A percentile compares a stretch with the other conserved stretches of the same genome.
These are phyloP conservation scores for Mrakia blollopis DNA, from an alignment of 768 basidiomycete genomes.

Conservation along the genomic window DNA sequence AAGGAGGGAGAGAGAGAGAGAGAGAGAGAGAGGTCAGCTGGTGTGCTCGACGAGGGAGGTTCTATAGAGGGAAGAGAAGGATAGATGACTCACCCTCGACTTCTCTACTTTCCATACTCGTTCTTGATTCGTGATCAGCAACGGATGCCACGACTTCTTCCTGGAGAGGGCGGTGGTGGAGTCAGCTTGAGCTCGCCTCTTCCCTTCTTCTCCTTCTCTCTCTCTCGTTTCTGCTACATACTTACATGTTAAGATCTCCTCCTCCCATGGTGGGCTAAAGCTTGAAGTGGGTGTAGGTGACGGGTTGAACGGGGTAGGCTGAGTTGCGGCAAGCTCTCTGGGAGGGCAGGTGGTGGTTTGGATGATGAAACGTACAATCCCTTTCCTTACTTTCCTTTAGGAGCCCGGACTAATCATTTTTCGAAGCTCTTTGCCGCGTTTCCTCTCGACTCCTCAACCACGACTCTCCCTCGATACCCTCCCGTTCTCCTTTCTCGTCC, in stretches of 20 bases:
- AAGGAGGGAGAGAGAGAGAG: background rate
- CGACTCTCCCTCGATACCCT: constrained; percentile 12
- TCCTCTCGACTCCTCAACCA: background rate
- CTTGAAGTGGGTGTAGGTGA: constrained; percentile 5
- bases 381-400: background rate
- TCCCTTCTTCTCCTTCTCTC: background rate
- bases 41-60: background rate
- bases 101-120: constrained; percentile 98
- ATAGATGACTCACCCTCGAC: constrained; percentile 64
- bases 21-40: constrained; percentile 32
- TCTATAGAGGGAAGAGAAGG: background rate
- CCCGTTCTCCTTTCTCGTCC: background rate
- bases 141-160: constrained; percentile 90
- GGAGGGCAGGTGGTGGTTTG: background rate
- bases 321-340: background rate
- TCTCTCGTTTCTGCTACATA: constrained; percentile 12
- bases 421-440: background rate
- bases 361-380: background rate
- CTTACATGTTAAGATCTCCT: constrained; percentile 96
- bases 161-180: constrained; percentile 6
- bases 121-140: constrained; percentile 68
- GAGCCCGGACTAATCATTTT: background rate
- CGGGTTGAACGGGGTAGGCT: background rate
- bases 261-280: constrained; percentile 78
- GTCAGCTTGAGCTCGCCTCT: background rate